Conservation (phyloP, 108 stramenopile genomes). For the Fragilariopsis cylindrus region DNA sequence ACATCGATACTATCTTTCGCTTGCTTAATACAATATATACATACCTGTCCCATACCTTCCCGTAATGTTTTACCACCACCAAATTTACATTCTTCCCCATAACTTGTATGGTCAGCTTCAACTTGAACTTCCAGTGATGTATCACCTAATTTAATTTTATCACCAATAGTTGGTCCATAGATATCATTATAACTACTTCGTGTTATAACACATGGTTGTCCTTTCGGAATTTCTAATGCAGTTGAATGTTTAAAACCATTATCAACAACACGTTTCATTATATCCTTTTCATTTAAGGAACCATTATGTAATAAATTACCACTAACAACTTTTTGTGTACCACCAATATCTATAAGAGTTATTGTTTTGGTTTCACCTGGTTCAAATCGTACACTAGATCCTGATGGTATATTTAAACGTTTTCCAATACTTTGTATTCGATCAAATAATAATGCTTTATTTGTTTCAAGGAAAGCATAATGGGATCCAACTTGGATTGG, state of each 20-base stretch:
- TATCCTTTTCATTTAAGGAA: constrained; percentile 37
- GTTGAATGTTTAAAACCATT: constrained; percentile 46
- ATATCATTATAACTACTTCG: constrained; percentile 70
- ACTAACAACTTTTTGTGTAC: constrained; percentile 47
- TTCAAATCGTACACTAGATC: constrained; percentile 95
- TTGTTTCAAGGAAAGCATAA: constrained; percentile 93
- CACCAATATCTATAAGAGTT: constrained; percentile 87
- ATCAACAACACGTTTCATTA: constrained; percentile 52
- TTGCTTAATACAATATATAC: background rate
- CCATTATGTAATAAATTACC: constrained; percentile 73
- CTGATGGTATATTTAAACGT: constrained; percentile 91
- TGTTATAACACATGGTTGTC: constrained; percentile 48
- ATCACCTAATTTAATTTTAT: constrained; percentile 89
- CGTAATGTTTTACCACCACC: constrained; percentile 97
- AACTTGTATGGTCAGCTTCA: constrained; percentile 67
- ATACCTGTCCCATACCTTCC: constrained; percentile 96
- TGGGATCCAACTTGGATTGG: constrained; percentile 95
- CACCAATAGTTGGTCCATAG: constrained; percentile 87
- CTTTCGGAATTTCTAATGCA: constrained; percentile 34
- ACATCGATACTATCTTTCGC: no score
- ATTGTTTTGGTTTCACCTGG: constrained; percentile 95
- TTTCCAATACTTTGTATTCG: constrained; percentile 82
- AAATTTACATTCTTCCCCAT: constrained; percentile 98
- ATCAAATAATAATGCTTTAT: constrained; percentile 88
- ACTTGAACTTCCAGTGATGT: constrained; percentile 84